Conservation (phyloP, 2,329 filamentous ascomycete species). For the Exutisphaerella laricina region DNA sequence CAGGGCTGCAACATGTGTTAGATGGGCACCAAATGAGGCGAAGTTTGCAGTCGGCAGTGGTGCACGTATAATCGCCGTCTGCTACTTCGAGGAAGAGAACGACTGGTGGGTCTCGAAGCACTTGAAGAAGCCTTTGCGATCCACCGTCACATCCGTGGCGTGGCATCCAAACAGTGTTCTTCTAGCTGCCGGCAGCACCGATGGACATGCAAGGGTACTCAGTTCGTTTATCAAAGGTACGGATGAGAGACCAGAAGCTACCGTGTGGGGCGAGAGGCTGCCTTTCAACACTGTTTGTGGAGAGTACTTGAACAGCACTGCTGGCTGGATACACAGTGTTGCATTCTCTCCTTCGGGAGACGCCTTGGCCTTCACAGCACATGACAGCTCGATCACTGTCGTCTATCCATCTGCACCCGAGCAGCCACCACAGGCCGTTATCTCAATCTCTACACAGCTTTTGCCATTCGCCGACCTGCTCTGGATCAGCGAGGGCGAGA, state of each 20-base stretch:
- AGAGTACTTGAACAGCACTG: conserved; percentile 91
- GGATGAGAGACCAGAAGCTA: conserved; percentile 77
- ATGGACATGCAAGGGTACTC: conserved; percentile 91
- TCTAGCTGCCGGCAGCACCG: conserved; percentile 90
- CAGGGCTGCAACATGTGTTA: conserved; percentile 90
- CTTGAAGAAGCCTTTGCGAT: conserved; percentile 96
- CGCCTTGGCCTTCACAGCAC: conserved; percentile 87
- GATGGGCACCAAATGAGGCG: conserved; percentile 93
- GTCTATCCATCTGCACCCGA: conserved; percentile 92
- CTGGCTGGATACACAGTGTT: conserved; percentile 92
- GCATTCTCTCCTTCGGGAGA: conserved; percentile 89
- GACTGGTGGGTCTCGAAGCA: conserved; percentile 99
- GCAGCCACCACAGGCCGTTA: conserved; percentile 80
- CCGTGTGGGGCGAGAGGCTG: conserved; percentile 87
- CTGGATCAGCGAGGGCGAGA: conserved; percentile 87
- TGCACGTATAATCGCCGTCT: conserved; percentile 89
- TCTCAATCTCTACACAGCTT: conserved; percentile 83
- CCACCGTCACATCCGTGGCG: conserved; percentile 87
- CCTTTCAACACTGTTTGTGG: conserved; percentile 99
- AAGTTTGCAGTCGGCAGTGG: conserved; percentile 98
- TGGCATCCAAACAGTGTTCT: conserved; percentile 99
- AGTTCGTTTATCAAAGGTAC: conserved; percentile 95
- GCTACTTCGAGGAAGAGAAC: conserved; percentile 99
- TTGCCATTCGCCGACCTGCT: conserved; percentile 89
- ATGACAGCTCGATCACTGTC: conserved; percentile 94